phyloP scores from a whole-genome alignment of 1,139 yeast species.

The Martiniozyma asiatica region DNA sequence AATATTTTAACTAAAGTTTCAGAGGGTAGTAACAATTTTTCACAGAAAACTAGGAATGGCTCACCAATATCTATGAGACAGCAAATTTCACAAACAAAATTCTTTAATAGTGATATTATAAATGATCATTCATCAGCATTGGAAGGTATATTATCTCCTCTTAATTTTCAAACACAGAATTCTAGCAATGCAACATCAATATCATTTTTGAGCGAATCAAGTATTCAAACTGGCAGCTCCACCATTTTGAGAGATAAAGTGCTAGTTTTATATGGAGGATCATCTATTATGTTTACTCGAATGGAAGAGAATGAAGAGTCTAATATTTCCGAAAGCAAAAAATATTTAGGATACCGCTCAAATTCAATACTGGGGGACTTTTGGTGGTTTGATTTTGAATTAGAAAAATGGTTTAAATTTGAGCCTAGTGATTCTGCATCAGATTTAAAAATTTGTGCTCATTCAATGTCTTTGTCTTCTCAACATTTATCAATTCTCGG shows the following conservation, averaged over 20 bases:
- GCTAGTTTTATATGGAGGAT: constrained; percentile 36
- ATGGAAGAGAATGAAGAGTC: constrained; percentile 10
- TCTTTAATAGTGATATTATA: too few species aligned
- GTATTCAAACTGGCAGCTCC: constrained; percentile 7
- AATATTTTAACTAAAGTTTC: too few species aligned
- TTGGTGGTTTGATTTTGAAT: constrained; percentile 34
- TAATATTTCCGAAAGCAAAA: too few species aligned
- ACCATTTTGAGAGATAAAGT: constrained; percentile 16
- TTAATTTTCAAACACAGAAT: too few species aligned
- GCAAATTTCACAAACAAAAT: too few species aligned
- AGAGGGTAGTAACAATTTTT: too few species aligned
- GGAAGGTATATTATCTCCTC: too few species aligned
- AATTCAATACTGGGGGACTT: constrained; percentile 29
- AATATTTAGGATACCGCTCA: too few species aligned
- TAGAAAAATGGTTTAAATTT: constrained; percentile 27
- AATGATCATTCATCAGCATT: too few species aligned
- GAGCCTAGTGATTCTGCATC: constrained; percentile 3
- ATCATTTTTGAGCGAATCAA: constrained; percentile 7
- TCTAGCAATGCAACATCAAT: constrained; percentile 5
- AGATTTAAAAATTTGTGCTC: constrained; percentile 18
- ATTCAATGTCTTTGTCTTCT: constrained; percentile 15
- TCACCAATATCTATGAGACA: too few species aligned
- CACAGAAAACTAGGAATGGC: not conserved
- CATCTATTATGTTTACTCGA: constrained; percentile 19
- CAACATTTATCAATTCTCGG: constrained; percentile 19